Evolutionary conservation across 768 basidiomycete species (phyloP), one percentile per base, ranked within the genome.

Genomic region (Crassisporium funariophilum): DNA sequence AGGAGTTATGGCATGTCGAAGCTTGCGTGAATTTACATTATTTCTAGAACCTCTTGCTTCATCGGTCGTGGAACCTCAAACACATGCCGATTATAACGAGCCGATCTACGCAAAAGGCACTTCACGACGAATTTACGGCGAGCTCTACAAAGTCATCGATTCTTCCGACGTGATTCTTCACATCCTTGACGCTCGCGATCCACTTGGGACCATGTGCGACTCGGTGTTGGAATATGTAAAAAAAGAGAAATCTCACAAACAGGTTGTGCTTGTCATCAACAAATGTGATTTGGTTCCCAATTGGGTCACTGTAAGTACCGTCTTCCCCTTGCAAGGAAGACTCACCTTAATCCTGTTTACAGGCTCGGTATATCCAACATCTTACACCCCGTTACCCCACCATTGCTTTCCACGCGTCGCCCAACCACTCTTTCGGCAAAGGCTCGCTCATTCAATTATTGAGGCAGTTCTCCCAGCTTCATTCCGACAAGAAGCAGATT

Each of bases 401-500:
- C 4, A 88, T 99, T 57, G 95, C 95, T 2, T 98, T 98, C 78
- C 95, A 99, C 64, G 97, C 95, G 5, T 98, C 95, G 16, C 94
- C 95, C 35, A 97, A 97, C 66, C 95, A 99, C 72, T 97, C 95
- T 1, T 99, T 99, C 61, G 97, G 95, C 59, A 98, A 99, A 71
- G 95, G 95, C 15, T 92, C 97, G 15, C 84, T 99, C 50, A 99
- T 99, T 58, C 94, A 97, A 68, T 82, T 98, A 35, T 79, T 99
- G 36, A 83, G 97, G 20, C 97, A 98, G 63, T 99, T 99, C 67
- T 89, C 94, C 4, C 91, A 91, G 56, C 82, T 98, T 27, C 97
- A 98, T 68, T 91, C 92, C 9, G 97, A 99, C 73, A 98, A 97
- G 76, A 98, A 97, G 71, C 95, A 99, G 66, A 98, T 99, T 58